Evolutionary conservation across 2,329 filamentous ascomycete genomes (phyloP).

Genomic region (Penicillium sp.): DNA sequence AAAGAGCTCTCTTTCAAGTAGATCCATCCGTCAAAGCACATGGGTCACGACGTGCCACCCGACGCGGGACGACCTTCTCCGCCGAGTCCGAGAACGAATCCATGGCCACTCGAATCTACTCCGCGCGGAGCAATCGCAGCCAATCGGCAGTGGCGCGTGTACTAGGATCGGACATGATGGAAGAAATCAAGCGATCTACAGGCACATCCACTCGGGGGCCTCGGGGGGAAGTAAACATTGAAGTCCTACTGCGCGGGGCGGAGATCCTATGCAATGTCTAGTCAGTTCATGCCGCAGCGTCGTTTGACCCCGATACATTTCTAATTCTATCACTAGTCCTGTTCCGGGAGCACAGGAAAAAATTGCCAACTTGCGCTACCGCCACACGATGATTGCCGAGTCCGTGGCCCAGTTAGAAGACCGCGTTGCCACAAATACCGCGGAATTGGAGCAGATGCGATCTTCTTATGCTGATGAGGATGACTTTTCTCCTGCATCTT

Average conservation of each 20-base stretch:
- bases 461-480: constrained; percentile 55
- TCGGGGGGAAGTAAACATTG: constrained; percentile 76
- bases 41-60: constrained; percentile 47
- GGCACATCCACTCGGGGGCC: constrained; percentile 54
- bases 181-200: constrained; percentile 66
- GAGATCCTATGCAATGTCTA: constrained; percentile 91
- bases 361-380: constrained; percentile 69
- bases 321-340: constrained; percentile 51
- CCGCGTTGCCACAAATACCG: constrained; percentile 72
- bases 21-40: constrained; percentile 63
- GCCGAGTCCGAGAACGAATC: constrained; percentile 39
- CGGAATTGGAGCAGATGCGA: constrained; percentile 72
- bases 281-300: constrained; percentile 43
- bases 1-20: constrained; percentile 91
- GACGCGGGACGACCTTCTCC: constrained; percentile 53
- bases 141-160: constrained; percentile 84
- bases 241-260: constrained; percentile 78
- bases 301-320: constrained; percentile 1
- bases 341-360: constrained; percentile 74
- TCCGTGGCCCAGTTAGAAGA: constrained; percentile 80
- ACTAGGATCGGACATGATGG: constrained; percentile 81
- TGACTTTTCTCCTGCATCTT: constrained; percentile 49
- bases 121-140: constrained; percentile 62
- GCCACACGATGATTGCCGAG: constrained; percentile 67
- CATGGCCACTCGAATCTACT: constrained; percentile 47